Base-by-base conservation (phyloP, 306 rosid genomes). In the Cajanus cajan region DNA sequence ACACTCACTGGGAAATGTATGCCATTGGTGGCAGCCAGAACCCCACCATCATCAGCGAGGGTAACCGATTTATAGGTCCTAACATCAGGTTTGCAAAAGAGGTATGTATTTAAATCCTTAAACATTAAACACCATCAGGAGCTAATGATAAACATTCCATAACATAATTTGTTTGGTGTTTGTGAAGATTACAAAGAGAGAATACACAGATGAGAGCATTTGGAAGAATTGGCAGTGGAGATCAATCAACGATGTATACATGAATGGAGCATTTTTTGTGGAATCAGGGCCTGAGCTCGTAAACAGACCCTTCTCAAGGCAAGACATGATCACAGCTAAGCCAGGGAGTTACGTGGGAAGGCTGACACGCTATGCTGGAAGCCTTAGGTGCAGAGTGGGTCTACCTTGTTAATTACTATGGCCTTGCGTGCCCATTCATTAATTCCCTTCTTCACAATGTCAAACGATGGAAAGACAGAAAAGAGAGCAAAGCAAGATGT, bases 1-100 rank as follows among this genome's bases (percentile, higher is more conserved):
- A 91, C 85, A 90, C 90, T 40, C 96, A 89, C 10, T 94, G 97
- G 97, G 78, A 82, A 41, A 91, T 90, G 98, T 94, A 94, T 22
- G 98, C 98, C 83, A 90, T 94, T 15, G 98, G 98, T 5, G 96
- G 97, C 14, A 92, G 88, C 86, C 22, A 50, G 71, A 70, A 84
- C 48, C 96, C 98, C 24, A 94, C 96, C 52, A 78, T 94, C 15
- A 81, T 94, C 15, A 90, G 96, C 52, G 97, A 94, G 78, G 98
- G 96, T 34, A 94, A 92, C 75, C 45, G 94, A 62, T 94, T 90
- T 76, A 83, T 89, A 1, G 96, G 86, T 39, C 88, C 91, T 16
- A 33, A 71, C 2, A 81, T 72, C 82, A 4, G 0, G 0, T 0
- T 7, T 13, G 39, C 89, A 6, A 92, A 88, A 79, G 75, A 91